Conservation (phyloP, 805 yeast species). For the Candida xiaguanensis region DNA sequence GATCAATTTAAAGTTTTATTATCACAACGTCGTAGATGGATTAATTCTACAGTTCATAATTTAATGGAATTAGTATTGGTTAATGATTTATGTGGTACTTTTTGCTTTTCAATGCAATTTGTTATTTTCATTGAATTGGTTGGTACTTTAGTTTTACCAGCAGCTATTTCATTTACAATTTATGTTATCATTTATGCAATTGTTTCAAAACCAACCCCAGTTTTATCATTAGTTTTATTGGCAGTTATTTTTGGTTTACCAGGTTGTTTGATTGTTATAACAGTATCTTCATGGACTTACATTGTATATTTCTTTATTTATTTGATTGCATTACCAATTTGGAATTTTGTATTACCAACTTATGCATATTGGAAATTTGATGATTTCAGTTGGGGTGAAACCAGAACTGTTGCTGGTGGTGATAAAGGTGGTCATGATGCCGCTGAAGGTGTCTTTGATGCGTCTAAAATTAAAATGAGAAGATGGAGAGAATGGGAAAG, state of each 20-base stretch:
- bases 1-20: slow-evolving; percentile 71
- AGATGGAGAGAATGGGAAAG: slow-evolving; percentile 93
- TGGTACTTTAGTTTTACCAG: slow-evolving; percentile 86
- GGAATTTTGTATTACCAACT: slow-evolving; percentile 86
- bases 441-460: slow-evolving; percentile 80
- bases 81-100: slow-evolving; percentile 87
- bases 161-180: slow-evolving; percentile 78
- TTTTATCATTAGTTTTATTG: slow-evolving; percentile 70
- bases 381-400: slow-evolving; percentile 96
- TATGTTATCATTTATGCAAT: slow-evolving; percentile 74
- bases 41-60: slow-evolving; percentile 90
- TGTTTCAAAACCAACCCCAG: slow-evolving; percentile 70
- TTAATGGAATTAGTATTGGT: slow-evolving; percentile 82
- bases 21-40: slow-evolving; percentile 96
- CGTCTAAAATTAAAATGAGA: slow-evolving; percentile 85
- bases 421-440: slow-evolving; percentile 66
- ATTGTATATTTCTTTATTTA: slow-evolving; percentile 77
- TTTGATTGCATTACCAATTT: slow-evolving; percentile 78
- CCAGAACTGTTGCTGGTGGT: slow-evolving; percentile 73
- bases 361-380: slow-evolving; percentile 95
- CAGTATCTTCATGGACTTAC: slow-evolving; percentile 71
- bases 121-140: slow-evolving; percentile 78
- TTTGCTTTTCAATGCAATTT: slow-evolving; percentile 94
- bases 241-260: slow-evolving; percentile 83
- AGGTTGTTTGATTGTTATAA: slow-evolving; percentile 73